These are phyloP conservation scores for Ilex asprella DNA, from an alignment of 257 asterid species.

Conservation along the genomic window DNA sequence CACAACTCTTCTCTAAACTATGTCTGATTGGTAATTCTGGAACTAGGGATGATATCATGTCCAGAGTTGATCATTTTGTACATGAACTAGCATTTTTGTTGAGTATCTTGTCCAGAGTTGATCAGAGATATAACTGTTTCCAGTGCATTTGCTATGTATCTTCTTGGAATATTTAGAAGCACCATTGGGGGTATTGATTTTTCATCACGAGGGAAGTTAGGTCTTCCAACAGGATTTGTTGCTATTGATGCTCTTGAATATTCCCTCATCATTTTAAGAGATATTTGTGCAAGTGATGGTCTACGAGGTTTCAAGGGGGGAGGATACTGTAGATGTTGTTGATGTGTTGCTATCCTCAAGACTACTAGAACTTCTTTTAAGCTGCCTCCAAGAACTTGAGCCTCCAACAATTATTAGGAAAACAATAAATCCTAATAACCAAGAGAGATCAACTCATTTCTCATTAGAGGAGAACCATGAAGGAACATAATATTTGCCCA, in stretches of 20 bases:
- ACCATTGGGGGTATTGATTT: conserved; percentile 36
- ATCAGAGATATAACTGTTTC: conserved; percentile 32
- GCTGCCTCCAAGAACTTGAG: conserved; percentile 52
- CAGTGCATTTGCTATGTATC: conserved; percentile 29
- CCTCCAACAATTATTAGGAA: conserved; percentile 59
- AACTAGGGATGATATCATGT: conserved; percentile 9
- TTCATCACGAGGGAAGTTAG: conserved; percentile 29
- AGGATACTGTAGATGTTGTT: conserved; percentile 27
- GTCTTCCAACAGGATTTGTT: conserved; percentile 61
- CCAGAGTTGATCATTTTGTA: conserved; percentile 25
- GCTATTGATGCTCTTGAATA: conserved; percentile 61
- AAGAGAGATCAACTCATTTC: not conserved
- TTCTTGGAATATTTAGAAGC: conserved; percentile 39
- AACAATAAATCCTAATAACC: conserved; percentile 28
- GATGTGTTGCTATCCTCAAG: conserved; percentile 47
- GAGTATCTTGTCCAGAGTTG: conserved; percentile 54
- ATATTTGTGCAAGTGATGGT: conserved; percentile 44
- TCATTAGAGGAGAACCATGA: conserved; percentile 8
- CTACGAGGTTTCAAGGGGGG: conserved; percentile 13
- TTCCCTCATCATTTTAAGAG: conserved; percentile 62
- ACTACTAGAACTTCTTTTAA: conserved; percentile 49
- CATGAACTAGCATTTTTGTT: conserved; percentile 48
- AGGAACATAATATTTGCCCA: conserved; percentile 15
- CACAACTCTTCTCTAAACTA: conserved; percentile 42
- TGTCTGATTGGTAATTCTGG: conserved; percentile 14